Base-by-base conservation (phyloP, 192 early-diverging fungal species). In the Spinellus fusiger region DNA sequence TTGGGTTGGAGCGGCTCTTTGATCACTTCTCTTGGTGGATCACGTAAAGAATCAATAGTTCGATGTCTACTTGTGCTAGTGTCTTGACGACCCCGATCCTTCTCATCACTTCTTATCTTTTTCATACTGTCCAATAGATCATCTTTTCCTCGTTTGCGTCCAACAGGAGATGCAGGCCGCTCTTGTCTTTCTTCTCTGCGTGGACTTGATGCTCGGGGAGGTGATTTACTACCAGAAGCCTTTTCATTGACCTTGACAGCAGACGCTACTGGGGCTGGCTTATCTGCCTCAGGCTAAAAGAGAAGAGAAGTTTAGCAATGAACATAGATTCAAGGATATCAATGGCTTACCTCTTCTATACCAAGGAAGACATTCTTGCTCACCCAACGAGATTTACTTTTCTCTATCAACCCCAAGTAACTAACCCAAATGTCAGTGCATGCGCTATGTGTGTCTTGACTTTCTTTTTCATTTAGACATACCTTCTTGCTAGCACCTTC, bases 401-500 rank as follows among this genome's bases (percentile, higher is more conserved):
- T 74, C 13, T 68, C 66, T 16, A 74, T 61, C 18, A 69, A 46
- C 1, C 66, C 72, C 27, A 64, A 32, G 62, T 74, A 69, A 40
- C 72, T 71, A 38, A n/a, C n/a, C n/a, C n/a, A n/a, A n/a, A n/a
- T n/a, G n/a, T n/a, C n/a, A n/a, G n/a, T n/a, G n/a, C n/a, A n/a
- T n/a, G n/a, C n/a, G n/a, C n/a, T n/a, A n/a, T n/a, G n/a, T n/a
- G 35, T n/a, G 1, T 6, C 5, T 38, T 29, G 2, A 26, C 22
- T 48, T 47, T 44, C 7, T 6, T 33, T 40, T 59, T 10, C 29
- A 16, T 22, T 22, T n/a, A n/a, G n/a, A 44, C 20, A 23, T 86
- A 89, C 1, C 79, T 73, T 18, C 70, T 66, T 0, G 89, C 89
- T 25, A 93, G 48, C 4, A 85, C 69, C 54, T 90, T 90, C 31